Percentiles rank a stretch among this genome's conserved stretches.
Conservation (phyloP, 768 basidiomycete species). For the Mycena haematopus region DNA sequence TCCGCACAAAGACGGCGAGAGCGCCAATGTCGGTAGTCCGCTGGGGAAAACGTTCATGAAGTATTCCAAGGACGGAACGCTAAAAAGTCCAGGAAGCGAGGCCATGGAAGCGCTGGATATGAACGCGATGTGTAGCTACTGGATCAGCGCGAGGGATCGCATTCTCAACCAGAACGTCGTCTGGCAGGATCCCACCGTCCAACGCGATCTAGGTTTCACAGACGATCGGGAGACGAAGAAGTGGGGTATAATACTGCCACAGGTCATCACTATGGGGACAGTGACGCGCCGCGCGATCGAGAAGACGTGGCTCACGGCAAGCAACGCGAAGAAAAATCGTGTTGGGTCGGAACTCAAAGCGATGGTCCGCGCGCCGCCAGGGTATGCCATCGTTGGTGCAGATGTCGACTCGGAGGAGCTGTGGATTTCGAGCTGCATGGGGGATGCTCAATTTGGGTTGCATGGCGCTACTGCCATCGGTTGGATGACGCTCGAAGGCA, state of each 20-base stretch:
- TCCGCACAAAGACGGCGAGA: conserved; percentile 95
- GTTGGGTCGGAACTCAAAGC: conserved; percentile 99
- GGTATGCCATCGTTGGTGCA: conserved; percentile 95
- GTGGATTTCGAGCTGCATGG: conserved; percentile 99
- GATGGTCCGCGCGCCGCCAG: conserved; percentile 93
- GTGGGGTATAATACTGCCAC: conserved; percentile 93
- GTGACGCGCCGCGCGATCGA: conserved; percentile 98
- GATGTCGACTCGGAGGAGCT: conserved; percentile 99
- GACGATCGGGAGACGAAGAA: conserved; percentile 46
- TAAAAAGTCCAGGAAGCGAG: conserved; percentile 81
- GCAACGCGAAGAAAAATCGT: conserved; percentile 96
- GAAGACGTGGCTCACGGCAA: conserved; percentile 97
- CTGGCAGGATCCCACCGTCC: conserved; percentile 60
- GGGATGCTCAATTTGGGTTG: conserved; percentile 95
- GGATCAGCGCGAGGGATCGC: conserved; percentile 93
- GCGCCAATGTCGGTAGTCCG: conserved; percentile 94
- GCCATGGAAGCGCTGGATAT: conserved; percentile 88
- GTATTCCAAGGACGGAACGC: conserved; percentile 84
- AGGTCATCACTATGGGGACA: conserved; percentile 98
- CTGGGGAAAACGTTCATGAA: conserved; percentile 90
- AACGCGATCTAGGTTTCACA: conserved; percentile 59
- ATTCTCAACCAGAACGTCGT: conserved; percentile 93
- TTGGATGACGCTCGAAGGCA: conserved; percentile 99
- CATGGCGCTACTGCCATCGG: conserved; percentile 97
- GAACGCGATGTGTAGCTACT: conserved; percentile 96